These are phyloP conservation scores for Torulaspora franciscae DNA, from an alignment of 805 yeast genomes.

Conservation along the genomic window DNA sequence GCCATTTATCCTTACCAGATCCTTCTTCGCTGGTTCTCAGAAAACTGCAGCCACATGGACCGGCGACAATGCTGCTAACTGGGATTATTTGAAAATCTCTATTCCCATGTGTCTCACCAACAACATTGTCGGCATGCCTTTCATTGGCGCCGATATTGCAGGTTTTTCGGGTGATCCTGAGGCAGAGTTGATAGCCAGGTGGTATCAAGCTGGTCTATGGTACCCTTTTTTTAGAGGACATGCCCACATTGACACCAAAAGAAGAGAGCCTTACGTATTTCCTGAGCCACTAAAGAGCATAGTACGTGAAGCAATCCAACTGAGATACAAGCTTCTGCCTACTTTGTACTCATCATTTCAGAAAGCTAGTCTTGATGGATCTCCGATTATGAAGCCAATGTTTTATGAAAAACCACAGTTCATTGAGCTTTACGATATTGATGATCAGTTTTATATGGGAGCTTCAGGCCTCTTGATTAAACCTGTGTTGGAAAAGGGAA, in stretches of 20 bases:
- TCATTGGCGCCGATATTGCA: slow-evolving; percentile 94
- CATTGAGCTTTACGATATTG: slow-evolving; percentile 49
- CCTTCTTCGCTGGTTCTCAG: slow-evolving; percentile 90
- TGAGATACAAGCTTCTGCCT: slow-evolving; percentile 76
- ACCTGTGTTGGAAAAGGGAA: slow-evolving; percentile 65
- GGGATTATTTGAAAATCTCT: slow-evolving; percentile 80
- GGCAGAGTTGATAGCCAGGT: slow-evolving; percentile 72
- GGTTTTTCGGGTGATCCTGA: slow-evolving; percentile 93
- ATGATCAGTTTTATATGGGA: slow-evolving; percentile 81
- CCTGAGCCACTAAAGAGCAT: slow-evolving; percentile 66
- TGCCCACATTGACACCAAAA: slow-evolving; percentile 88
- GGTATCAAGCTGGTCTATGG: slow-evolving; percentile 96
- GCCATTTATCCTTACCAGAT: slow-evolving; percentile 83
- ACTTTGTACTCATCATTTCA: slow-evolving; percentile 74
- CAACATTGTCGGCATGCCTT: slow-evolving; percentile 82
- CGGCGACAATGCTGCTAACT: slow-evolving; percentile 90
- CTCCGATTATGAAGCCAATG: slow-evolving; percentile 68
- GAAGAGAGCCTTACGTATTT: slow-evolving; percentile 89
- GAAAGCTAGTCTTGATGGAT: slow-evolving; percentile 53
- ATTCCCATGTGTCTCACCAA: slow-evolving; percentile 84
- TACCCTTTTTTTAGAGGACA: slow-evolving; percentile 96
- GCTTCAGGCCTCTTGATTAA: slow-evolving; percentile 65
- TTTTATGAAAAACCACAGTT: slow-evolving; percentile 49
- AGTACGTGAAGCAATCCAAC: slow-evolving; percentile 63
- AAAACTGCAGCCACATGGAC: slow-evolving; percentile 94